Base-by-base conservation (phyloP, 345 rosid genomes). In the Aquilaria sinensis region DNA sequence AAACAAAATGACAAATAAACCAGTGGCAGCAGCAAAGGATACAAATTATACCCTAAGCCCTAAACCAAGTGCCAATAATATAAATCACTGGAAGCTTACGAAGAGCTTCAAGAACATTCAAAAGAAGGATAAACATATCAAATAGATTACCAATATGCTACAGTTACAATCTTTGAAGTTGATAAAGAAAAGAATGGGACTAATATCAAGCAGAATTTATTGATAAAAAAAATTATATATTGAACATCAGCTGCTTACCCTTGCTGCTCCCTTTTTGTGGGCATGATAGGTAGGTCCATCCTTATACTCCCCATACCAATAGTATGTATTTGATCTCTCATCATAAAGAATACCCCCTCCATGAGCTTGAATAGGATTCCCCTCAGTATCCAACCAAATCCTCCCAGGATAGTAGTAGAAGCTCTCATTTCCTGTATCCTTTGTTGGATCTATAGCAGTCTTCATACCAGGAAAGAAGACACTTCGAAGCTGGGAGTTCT, bases 221-320 rank as follows among this genome's bases (percentile, higher is more conserved):
- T 10, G 58, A 69, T 11, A 10, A 33, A 37, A 37, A 9, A 9
- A 56, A 63, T 59, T 58, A 51, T 29, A 10, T 14, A 37, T 57
- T 71, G 48, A 51, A 61, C 65, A 70, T 45, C 46, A 53, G 51
- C 10, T 31, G 63, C 89, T 85, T 74, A 93, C 98, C 81, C 98
- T 74, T 10, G 96, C 96, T 13, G 96, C 78, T 53, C 85, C 98
- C 56, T 78, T 85, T 67, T 82, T 80, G 72, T 86, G 85, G 64
- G 85, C 80, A 66, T 77, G 89, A 64, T 88, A 93, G 11, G 97
- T 90, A 9, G 92, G 96, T 66, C 98, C 97, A 72, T 93, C 93
- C 77, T 92, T 92, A 68, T 84, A 89, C 69, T 89, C 96, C 60
- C 94, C 98, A 66, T 92, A 92, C 98, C 96, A 92, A 62, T 80